Conservation (phyloP, 2,329 filamentous ascomycete genomes). For the Ceratocystis papillata region DNA sequence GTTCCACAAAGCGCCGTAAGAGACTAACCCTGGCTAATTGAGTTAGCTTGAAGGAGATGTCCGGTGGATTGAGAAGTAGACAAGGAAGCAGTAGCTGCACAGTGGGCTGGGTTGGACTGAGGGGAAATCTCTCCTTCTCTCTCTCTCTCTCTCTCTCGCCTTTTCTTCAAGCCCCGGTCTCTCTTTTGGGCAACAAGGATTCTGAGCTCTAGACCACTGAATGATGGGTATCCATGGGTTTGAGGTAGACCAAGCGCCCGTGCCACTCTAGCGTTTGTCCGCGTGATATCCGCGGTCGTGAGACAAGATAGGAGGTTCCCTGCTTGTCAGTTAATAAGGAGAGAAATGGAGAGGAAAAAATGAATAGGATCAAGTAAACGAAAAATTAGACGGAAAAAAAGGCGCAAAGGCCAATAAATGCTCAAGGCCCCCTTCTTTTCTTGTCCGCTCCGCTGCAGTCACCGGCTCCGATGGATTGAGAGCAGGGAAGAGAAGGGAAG, state of each 20-base stretch:
- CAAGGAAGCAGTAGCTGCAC: neutral
- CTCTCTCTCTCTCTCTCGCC: neutral
- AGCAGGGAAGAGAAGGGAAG: neutral
- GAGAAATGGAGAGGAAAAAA: neutral
- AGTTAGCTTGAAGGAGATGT: constrained; percentile 8
- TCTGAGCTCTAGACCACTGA: neutral
- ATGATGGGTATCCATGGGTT: neutral
- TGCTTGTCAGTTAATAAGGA: neutral
- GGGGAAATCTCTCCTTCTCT: neutral
- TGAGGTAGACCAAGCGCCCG: neutral
- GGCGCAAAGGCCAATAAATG: neutral
- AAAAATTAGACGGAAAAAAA: neutral
- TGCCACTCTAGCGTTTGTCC: constrained; percentile 13
- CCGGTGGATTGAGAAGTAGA: neutral
- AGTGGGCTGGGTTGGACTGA: neutral
- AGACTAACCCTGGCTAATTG: neutral
- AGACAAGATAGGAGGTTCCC: neutral
- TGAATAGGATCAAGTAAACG: neutral
- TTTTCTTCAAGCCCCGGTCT: constrained; percentile 12
- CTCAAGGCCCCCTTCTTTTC: neutral
- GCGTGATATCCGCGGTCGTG: constrained; percentile 9
- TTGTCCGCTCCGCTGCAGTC: neutral
- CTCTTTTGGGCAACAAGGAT: neutral
- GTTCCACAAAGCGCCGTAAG: constrained; percentile 1
- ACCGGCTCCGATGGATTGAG: neutral